Evolutionary conservation across 257 asterid species (phyloP), one percentile per base, ranked within the genome.

Genomic region (Scutellaria barbata): DNA sequence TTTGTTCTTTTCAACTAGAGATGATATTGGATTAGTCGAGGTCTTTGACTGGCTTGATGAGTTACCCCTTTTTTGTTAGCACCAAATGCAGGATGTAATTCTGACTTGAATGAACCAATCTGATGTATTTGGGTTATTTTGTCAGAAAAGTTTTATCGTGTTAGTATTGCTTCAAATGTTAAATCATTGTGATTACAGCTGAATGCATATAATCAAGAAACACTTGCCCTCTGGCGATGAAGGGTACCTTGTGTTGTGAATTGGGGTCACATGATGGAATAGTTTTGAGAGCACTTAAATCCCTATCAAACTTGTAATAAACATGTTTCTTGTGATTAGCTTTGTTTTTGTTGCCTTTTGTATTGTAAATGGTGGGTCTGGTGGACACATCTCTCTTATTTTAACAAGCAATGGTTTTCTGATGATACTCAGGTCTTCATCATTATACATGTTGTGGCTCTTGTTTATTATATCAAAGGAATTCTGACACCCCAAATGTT

Each of bases 401-500:
- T 30, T 30, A 30, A 30, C 35, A 30, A 30, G 35, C 35, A 68
- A 20, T 75, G 13, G 20, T 41, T 59, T 64, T 72, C 37, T 76
- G 58, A 51, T 76, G 63, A 50, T 81, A 45, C 71, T 12, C 92
- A 94, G 99, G 99, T 94, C 66, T 94, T 94, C 81, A 85, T 94
- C 74, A 81, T 94, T 55, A 73, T 94, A 77, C 96, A 94, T 76
- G 96, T 94, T 14, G 96, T 91, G 84, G 97, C 96, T 71, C 95
- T 94, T 82, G 95, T 89, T 67, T 89, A 87, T 80, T 86, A 94
- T 71, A 83, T 94, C 85, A 94, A 83, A 79, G 99, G 97, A 76
- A 84, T 94, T 68, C 92, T 94, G 75, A 78, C 97, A 16, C 96
- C 95, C 22, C 87, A 82, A 85, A 94, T 94, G 97, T 94, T 94